These are phyloP conservation scores for Arctostaphylos glauca DNA, from an alignment of 148 eudicot species.

Conservation along the genomic window DNA sequence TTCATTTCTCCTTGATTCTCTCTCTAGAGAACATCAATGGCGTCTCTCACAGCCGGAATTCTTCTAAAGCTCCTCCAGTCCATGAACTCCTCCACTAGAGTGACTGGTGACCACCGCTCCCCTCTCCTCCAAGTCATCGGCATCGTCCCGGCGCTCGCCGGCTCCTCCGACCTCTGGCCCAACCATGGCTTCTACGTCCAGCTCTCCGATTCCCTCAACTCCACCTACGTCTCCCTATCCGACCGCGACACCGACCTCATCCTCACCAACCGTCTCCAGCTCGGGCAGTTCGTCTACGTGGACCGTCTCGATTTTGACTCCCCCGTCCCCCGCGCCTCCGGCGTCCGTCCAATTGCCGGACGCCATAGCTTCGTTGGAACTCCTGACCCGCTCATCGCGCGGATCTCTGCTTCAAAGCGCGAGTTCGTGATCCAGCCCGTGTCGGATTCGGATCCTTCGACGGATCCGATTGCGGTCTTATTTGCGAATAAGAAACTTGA, in stretches of 20 bases:
- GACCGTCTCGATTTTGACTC: conserved; percentile 55
- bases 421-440: conserved; percentile 75
- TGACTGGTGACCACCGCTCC: conserved; percentile 87
- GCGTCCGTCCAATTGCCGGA: conserved; percentile 66
- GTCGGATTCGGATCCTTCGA: conserved; percentile 40
- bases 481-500: conserved; percentile 20
- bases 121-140: conserved; percentile 84
- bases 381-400: conserved; percentile 49
- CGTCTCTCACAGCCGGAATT: conserved; percentile 81
- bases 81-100: conserved; percentile 58
- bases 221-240: conserved; percentile 76
- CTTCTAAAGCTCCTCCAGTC: conserved; percentile 88
- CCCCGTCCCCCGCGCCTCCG: conserved; percentile 52
- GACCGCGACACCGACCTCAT: conserved; percentile 63
- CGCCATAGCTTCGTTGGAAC: conserved; percentile 62
- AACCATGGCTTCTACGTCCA: conserved; percentile 67
- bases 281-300: conserved; percentile 83
- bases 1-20: neutral
- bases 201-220: conserved; percentile 83
- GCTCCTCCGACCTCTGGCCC: conserved; percentile 51
- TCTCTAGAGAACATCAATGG: conserved; percentile 42
- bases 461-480: conserved; percentile 45
- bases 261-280: conserved; percentile 70
- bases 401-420: conserved; percentile 33
- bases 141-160: conserved; percentile 61